These are phyloP conservation scores for Fusarium sacchari DNA, from an alignment of 2,329 filamentous ascomycete species.

Conservation along the genomic window DNA sequence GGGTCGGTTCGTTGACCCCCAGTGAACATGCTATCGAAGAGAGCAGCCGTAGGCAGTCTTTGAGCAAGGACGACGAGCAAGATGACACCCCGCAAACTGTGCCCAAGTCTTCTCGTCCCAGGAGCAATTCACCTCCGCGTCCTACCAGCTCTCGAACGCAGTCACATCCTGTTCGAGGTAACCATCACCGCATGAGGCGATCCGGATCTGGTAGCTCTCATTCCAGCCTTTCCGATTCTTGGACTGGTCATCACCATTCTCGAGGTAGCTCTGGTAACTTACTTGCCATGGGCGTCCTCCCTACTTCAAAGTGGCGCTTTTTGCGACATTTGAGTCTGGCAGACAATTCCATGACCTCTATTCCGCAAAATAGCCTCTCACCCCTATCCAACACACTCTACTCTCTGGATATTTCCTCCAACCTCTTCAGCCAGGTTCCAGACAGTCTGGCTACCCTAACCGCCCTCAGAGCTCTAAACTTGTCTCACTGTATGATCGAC, in stretches of 20 bases:
- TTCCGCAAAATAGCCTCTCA: constrained; percentile 78
- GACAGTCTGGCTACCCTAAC: constrained; percentile 89
- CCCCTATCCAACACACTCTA: constrained; percentile 89
- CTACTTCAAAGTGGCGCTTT: constrained; percentile 93
- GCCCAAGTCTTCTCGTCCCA: constrained; percentile 61
- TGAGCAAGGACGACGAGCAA: constrained; percentile 57
- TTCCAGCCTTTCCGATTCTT: constrained; percentile 75
- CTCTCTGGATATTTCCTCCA: constrained; percentile 91
- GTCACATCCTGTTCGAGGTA: constrained; percentile 73
- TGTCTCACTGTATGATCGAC: constrained; percentile 98
- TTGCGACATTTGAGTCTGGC: constrained; percentile 89
- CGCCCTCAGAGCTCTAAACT: constrained; percentile 88
- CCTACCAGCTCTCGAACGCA: constrained; percentile 79
- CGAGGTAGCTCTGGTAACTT: constrained; percentile 83
- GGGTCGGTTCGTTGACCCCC: constrained; percentile 67
- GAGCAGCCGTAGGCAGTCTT: constrained; percentile 52
- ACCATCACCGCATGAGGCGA: constrained; percentile 79
- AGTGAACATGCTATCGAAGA: constrained; percentile 62
- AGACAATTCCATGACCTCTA: constrained; percentile 87
- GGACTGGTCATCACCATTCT: constrained; percentile 65
- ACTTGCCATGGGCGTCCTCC: constrained; percentile 75
- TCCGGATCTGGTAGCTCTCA: constrained; percentile 94
- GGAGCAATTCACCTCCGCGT: constrained; percentile 84
- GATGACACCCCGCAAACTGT: constrained; percentile 58
- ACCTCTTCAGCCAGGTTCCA: constrained; percentile 93